Evolutionary conservation across 116 monocot species (phyloP).

Genomic region (Zostera marina): DNA sequence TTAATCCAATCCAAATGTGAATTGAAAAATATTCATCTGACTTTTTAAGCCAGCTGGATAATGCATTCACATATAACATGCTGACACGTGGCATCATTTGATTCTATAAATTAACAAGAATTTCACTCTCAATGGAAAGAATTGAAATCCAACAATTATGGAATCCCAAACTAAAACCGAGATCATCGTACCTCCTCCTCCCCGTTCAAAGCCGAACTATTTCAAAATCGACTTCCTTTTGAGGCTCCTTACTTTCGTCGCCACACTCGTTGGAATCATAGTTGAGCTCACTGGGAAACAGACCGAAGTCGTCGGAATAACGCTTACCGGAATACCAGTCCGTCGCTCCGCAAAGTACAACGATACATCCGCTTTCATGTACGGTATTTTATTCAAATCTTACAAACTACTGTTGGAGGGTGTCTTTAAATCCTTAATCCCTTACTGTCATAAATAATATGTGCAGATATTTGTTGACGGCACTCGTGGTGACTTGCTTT

Average conservation of each 20-base stretch:
- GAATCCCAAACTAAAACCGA: too few relatives aligned
- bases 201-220: slow-evolving; percentile 3
- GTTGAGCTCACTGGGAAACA: slow-evolving; percentile 13
- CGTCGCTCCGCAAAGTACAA: slow-evolving; percentile 1
- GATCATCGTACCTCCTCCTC: too few relatives aligned
- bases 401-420: background rate
- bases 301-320: background rate
- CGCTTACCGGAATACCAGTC: background rate
- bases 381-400: background rate
- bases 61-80: too few relatives aligned
- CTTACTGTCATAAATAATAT: slow-evolving; percentile 5
- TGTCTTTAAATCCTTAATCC: background rate
- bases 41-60: too few relatives aligned
- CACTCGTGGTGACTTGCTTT: slow-evolving; percentile 8
- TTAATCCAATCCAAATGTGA: too few relatives aligned
- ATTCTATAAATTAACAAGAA: too few relatives aligned
- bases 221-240: slow-evolving; percentile 5
- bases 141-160: too few relatives aligned
- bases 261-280: background rate
- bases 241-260: slow-evolving; percentile 5
- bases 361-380: slow-evolving; percentile 10
- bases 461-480: slow-evolving; percentile 27
- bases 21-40: too few relatives aligned
- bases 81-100: too few relatives aligned
- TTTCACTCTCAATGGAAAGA: too few relatives aligned